Conservation (phyloP, 148 eudicot genomes). For the Rhododendron vialii region DNA sequence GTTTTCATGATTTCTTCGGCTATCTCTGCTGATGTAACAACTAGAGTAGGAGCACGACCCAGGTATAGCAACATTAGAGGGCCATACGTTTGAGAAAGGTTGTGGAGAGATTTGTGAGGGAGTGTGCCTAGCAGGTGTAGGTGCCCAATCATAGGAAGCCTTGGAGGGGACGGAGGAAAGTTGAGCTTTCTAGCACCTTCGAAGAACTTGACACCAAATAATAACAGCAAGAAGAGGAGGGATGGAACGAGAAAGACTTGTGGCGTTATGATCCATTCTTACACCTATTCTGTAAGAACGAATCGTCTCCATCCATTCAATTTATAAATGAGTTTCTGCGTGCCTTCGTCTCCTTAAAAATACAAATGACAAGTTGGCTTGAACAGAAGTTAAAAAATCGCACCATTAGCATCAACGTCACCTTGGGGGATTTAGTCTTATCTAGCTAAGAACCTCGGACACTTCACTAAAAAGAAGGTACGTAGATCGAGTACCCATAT, state of each 20-base stretch:
- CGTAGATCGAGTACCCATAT: too few species aligned
- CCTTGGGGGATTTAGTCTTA: too few species aligned
- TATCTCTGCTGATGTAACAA: background rate
- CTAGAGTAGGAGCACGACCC: background rate
- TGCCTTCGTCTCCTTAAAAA: too few species aligned
- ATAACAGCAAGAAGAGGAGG: background rate
- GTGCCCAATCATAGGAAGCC: constrained; percentile 5
- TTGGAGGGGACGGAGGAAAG: background rate
- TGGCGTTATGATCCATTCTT: too few species aligned
- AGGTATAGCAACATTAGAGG: background rate
- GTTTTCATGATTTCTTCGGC: background rate
- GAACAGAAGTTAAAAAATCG: too few species aligned
- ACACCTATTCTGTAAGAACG: too few species aligned
- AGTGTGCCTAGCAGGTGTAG: background rate
- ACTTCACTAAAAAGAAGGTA: too few species aligned
- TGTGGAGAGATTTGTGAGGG: background rate
- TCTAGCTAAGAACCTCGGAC: too few species aligned
- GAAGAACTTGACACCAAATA: background rate
- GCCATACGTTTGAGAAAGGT: background rate
- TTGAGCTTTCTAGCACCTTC: background rate
- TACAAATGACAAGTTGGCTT: too few species aligned
- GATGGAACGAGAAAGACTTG: background rate
- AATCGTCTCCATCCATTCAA: too few species aligned
- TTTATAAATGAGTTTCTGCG: too few species aligned
- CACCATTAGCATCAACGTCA: too few species aligned